Conservation (phyloP, 257 asterid species). For the Nicotiana paniculata region DNA sequence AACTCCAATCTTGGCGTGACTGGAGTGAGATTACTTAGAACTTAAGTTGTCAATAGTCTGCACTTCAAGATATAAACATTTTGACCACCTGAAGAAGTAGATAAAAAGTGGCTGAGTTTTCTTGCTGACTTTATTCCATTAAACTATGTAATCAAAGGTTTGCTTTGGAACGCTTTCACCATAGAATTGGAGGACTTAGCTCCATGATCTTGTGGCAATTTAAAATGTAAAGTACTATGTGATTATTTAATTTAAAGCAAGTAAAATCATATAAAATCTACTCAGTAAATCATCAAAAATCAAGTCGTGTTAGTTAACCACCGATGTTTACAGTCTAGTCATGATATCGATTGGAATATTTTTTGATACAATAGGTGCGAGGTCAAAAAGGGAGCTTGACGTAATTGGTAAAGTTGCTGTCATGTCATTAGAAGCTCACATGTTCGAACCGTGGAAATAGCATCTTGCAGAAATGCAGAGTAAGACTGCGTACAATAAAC, state of each 20-base stretch:
- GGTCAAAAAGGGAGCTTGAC: too few relatives aligned
- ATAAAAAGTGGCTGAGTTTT: neutral
- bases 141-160: neutral
- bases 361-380: neutral
- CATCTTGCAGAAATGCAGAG: too few relatives aligned
- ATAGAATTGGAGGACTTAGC: neutral
- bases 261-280: neutral
- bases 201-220: neutral
- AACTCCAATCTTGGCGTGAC: conserved; percentile 9
- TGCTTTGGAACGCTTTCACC: neutral
- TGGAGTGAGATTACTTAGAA: neutral
- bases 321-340: neutral
- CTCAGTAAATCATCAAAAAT: neutral
- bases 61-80: neutral
- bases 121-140: neutral
- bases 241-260: neutral
- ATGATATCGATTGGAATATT: neutral
- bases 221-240: neutral
- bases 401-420: too few relatives aligned
- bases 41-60: neutral
- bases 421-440: too few relatives aligned
- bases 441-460: too few relatives aligned
- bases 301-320: neutral
- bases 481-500: too few relatives aligned
- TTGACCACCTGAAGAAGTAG: neutral